phyloP scores from a whole-genome alignment of 257 asterid species.

The Penstemon newberryi region DNA sequence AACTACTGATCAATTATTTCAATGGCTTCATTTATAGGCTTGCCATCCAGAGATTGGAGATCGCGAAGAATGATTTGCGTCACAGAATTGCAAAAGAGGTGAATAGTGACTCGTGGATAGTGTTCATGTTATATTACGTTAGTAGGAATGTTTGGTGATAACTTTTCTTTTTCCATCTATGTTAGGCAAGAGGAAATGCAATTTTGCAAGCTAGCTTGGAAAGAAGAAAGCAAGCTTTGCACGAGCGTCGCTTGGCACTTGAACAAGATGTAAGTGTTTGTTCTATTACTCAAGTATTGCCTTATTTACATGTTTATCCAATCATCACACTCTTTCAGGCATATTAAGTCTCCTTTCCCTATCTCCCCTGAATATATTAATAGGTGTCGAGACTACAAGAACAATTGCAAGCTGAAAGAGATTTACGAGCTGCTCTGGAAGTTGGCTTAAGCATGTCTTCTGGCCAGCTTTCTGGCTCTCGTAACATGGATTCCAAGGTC shows the following conservation, averaged over 20 bases:
- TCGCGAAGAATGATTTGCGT: slow-evolving; percentile 82
- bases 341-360: too few species aligned
- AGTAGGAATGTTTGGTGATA: slow-evolving; percentile 23
- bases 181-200: slow-evolving; percentile 94
- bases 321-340: too few species aligned
- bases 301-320: too few species aligned
- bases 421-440: slow-evolving; percentile 90
- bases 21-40: slow-evolving; percentile 50
- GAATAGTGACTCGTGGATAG: slow-evolving; percentile 10
- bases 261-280: slow-evolving; percentile 82
- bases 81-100: slow-evolving; percentile 97
- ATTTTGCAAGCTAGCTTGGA: slow-evolving; percentile 97
- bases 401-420: slow-evolving; percentile 98
- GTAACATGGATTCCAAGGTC: slow-evolving; percentile 93
- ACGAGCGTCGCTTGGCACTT: slow-evolving; percentile 90
- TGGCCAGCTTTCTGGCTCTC: slow-evolving; percentile 74
- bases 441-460: slow-evolving; percentile 96
- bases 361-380: background rate
- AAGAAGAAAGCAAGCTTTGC: slow-evolving; percentile 95
- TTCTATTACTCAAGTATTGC: background rate
- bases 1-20: background rate
- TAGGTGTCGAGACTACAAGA: slow-evolving; percentile 94
- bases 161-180: slow-evolving; percentile 26
- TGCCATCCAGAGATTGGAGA: slow-evolving; percentile 91
- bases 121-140: slow-evolving; percentile 14